These are phyloP conservation scores for Zoysia pacifica DNA, from an alignment of 176 grass and related monocot species.

Conservation along the genomic window DNA sequence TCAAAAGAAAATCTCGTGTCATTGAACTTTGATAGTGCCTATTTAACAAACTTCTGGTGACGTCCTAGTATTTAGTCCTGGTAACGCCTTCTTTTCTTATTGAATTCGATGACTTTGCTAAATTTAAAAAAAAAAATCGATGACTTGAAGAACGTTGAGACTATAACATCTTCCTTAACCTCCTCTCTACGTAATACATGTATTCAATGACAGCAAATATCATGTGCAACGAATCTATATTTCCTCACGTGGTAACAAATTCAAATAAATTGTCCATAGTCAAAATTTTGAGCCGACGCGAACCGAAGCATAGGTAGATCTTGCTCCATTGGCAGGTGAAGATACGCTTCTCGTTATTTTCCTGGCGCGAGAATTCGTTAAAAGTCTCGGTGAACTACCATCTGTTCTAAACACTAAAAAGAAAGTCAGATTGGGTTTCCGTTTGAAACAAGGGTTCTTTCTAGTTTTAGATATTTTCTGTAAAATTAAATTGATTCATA, in stretches of 20 bases:
- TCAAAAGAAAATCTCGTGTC: background rate
- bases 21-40: background rate
- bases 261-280: background rate
- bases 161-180: too few relatives aligned
- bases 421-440: too few relatives aligned
- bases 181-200: too few relatives aligned
- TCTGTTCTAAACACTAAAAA: background rate
- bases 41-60: background rate
- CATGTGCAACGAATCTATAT: too few relatives aligned
- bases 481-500: too few relatives aligned
- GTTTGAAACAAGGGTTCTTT: too few relatives aligned
- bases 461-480: too few relatives aligned
- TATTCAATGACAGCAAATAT: too few relatives aligned
- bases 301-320: background rate
- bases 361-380: background rate
- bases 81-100: too few relatives aligned
- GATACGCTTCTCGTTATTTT: slow-evolving; percentile 33
- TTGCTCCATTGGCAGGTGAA: slow-evolving; percentile 21
- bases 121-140: too few relatives aligned
- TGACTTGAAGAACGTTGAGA: too few relatives aligned
- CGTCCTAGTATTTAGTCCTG: background rate
- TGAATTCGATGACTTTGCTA: too few relatives aligned
- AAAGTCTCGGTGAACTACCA: slow-evolving; percentile 5
- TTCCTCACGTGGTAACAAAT: background rate
- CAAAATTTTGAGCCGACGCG: background rate